Base-by-base conservation (phyloP, 2,329 filamentous ascomycete species). In the Trichoderma gracile region DNA sequence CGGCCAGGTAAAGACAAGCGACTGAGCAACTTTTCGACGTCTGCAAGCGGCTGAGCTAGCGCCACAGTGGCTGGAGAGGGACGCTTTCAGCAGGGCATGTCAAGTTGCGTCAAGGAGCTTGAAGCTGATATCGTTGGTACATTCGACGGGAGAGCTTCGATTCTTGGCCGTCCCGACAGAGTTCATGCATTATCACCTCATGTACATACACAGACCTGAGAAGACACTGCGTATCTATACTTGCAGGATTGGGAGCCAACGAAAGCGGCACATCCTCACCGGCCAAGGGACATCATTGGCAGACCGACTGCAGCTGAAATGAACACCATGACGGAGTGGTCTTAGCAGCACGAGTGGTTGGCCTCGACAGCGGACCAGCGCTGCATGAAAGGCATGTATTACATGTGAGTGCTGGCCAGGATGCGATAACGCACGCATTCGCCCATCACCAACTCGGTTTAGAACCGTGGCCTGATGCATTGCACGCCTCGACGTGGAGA, bases 401-500 rank as follows among this genome's bases (percentile, higher is more conserved):
- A 30, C 21, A 17, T 15, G 47, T 43, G 12, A 21, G 27, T 33
- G n/a, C 45, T 58, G 27, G 27, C 43, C 56, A 42, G 57, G 57
- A 43, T 61, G 46, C 46, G 57, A 52, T 45, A 53, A 53, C 57
- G 57, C 47, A 30, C 57, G 57, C 47, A 30, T 30, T 40, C 17
- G 57, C 38, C 42, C 38, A 62, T 40, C 40, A 54, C 49, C 42
- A 27, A 27, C 49, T 38, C 46, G 50, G 59, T 38, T 45, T 40
- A 45, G 38, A 25, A 52, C 40, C 17, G 49, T 62, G 59, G 49
- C 17, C 47, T 53, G 59, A 54, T 62, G 49, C 8, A 42, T 38
- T 62, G 42, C 59, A 42, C 53, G 59, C 49, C 27, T 62, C 27
- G 42, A 62, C 49, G 59, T 62, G 59, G 59, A 54, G 40, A 53